Conservation (phyloP, 2,329 filamentous ascomycete genomes). For the Calonectria leucothoes region DNA sequence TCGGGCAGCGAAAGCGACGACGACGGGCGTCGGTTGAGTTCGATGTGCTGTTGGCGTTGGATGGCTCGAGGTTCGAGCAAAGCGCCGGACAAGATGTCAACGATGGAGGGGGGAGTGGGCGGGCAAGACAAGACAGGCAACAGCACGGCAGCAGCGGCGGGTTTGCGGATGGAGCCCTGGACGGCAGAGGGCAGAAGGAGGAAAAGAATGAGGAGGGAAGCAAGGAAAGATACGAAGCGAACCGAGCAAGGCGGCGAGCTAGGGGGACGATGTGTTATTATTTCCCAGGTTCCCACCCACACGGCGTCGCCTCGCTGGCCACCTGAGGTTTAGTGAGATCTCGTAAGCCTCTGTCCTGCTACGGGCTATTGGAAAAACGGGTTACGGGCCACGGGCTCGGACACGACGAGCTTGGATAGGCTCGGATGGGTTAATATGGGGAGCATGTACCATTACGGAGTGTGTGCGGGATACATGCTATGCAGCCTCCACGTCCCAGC, state of each 20-base stretch:
- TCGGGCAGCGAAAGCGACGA: constrained; percentile 16
- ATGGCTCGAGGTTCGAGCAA: constrained; percentile 3
- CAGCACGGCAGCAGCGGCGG: constrained; percentile 5
- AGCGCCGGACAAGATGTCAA: not conserved
- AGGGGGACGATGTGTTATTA: constrained; percentile 32
- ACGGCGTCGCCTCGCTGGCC: constrained; percentile 25
- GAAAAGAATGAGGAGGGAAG: not conserved
- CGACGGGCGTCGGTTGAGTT: not conserved
- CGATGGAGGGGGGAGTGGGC: not conserved
- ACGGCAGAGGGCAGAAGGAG: constrained; percentile 7
- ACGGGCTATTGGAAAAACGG: constrained; percentile 19
- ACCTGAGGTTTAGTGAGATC: constrained; percentile 38
- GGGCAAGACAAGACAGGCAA: not conserved
- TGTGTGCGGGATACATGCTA: constrained; percentile 2
- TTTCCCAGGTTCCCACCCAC: constrained; percentile 30
- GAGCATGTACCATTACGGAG: constrained; percentile 4
- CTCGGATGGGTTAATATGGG: constrained; percentile 7
- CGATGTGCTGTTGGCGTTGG: not conserved
- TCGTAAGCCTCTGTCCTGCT: constrained; percentile 29
- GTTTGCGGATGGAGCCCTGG: constrained; percentile 1
- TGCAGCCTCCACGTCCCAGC: not conserved
- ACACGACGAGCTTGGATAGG: constrained; percentile 12
- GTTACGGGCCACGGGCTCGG: constrained; percentile 14
- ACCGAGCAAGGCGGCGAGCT: constrained; percentile 20
- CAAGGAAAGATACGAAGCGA: constrained; percentile 20